phyloP scores from a whole-genome alignment of 768 basidiomycete species.

The Xerocomus spinulosus region DNA sequence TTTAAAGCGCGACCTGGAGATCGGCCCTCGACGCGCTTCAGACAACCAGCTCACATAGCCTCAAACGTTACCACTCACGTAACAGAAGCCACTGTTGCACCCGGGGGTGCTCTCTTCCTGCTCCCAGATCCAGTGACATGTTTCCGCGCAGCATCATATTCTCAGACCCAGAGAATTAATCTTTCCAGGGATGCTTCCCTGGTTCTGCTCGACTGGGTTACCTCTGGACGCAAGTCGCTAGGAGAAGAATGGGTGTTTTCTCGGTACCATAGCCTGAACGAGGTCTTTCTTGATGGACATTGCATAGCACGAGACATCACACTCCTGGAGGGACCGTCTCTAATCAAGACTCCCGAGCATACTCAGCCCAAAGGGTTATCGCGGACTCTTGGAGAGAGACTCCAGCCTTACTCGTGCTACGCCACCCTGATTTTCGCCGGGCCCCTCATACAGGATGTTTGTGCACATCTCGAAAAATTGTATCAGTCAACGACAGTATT shows the following conservation, averaged over 20 bases:
- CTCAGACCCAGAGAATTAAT: conserved; percentile 76
- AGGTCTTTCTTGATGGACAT: conserved; percentile 62
- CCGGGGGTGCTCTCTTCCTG: conserved; percentile 61
- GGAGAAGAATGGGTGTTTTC: conserved; percentile 92
- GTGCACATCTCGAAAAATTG: conserved; percentile 43
- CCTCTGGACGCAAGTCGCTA: conserved; percentile 75
- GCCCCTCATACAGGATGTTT: conserved; percentile 47
- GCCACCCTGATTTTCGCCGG: conserved; percentile 82
- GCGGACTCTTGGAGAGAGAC: conserved; percentile 52
- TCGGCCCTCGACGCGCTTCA: conserved; percentile 44
- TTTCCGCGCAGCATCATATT: conserved; percentile 78
- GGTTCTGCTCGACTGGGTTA: conserved; percentile 86
- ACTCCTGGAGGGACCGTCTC: conserved; percentile 55
- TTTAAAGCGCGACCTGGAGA: conserved; percentile 75
- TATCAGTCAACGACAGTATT: conserved; percentile 62
- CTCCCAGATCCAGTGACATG: conserved; percentile 94
- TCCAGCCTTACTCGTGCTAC: conserved; percentile 86
- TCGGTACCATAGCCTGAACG: conserved; percentile 80
- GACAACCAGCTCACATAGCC: conserved; percentile 6
- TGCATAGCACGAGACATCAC: conserved; percentile 73
- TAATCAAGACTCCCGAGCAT: conserved; percentile 5
- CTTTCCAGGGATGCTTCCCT: conserved; percentile 58
- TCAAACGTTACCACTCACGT: conserved; percentile 51
- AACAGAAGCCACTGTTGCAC: conserved; percentile 52
- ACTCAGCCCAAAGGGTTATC: conserved; percentile 25